Base-by-base conservation (phyloP, 768 basidiomycete genomes). In the Chalciporus sphaerocephalus region DNA sequence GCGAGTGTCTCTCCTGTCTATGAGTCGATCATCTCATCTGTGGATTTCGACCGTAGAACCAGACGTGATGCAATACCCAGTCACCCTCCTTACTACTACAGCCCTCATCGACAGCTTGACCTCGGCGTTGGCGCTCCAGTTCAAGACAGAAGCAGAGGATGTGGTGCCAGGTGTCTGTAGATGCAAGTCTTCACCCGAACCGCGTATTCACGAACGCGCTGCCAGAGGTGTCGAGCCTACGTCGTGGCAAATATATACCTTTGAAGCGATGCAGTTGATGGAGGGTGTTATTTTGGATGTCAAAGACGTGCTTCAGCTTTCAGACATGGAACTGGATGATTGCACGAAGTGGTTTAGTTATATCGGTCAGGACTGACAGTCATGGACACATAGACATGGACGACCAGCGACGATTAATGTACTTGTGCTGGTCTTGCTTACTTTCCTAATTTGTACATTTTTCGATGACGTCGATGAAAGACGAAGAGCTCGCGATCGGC, bases 41-140 rank as follows among this genome's bases (percentile, higher is more conserved):
- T 18, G 41, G 27, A 15, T 9, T 6, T 16, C 9, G 15, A 16
- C 3, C 24, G 5, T 21, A 83, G 83, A 78, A 49, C 71, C 75
- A 4, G 78, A 80, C 41, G 64, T 80, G 36, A 59, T 80, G 42
- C 71, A 66, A 38, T 80, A 75, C 54, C 73, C 76, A 3, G 50
- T 81, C 11, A 78, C 77, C 12, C 55, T 78, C 12, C 70, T 85
- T 11, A 80, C 83, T 0, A 72, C 69, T 0, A 72, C 74, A 8
- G 76, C 78, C 3, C 54, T 86, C 2, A 56, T 77, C 7, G 72
- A 78, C 2, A 70, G 73, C 3, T 56, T 80, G 15, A 38, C 71
- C 6, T 54, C 65, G 7, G 61, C 69, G 8, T 59, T 81, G 9
- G 59, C 64, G 9, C 38, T 54, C n/a, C 61, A 69, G 20, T 70